Conservation (phyloP, 805 yeast genomes). For the Starmerella ratchasimensis region DNA sequence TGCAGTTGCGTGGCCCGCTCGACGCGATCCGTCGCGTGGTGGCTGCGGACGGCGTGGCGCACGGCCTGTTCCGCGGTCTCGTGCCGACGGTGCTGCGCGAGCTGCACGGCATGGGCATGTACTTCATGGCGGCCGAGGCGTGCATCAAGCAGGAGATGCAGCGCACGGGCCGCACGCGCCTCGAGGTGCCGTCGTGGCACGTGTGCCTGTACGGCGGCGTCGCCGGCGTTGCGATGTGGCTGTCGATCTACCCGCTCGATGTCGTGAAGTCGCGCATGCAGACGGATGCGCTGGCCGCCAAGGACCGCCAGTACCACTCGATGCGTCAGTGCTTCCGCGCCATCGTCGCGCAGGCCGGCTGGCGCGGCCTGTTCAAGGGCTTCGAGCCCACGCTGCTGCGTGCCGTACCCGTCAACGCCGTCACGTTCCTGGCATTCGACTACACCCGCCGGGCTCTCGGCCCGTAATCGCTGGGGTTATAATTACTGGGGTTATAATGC, state of each 20-base stretch:
- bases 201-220: slow-evolving; percentile 78
- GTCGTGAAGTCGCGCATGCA: slow-evolving; percentile 84
- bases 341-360: slow-evolving; percentile 32
- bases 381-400: slow-evolving; percentile 83
- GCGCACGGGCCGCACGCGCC: slow-evolving; percentile 36
- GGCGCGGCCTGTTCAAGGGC: slow-evolving; percentile 69
- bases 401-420: slow-evolving; percentile 98
- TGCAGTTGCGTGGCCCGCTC: slow-evolving; percentile 57
- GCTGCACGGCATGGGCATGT: slow-evolving; percentile 70
- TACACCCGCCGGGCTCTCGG: slow-evolving; percentile 41
- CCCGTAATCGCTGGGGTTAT: too few species aligned
- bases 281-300: slow-evolving; percentile 47
- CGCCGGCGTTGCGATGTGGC: slow-evolving; percentile 87
- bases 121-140: slow-evolving; percentile 84
- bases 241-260: slow-evolving; percentile 73
- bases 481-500: too few species aligned
- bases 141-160: slow-evolving; percentile 54
- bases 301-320: slow-evolving; percentile 44
- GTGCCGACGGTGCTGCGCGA: slow-evolving; percentile 76
- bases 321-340: slow-evolving; percentile 45
- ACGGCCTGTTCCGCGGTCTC: slow-evolving; percentile 66
- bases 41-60: slow-evolving; percentile 36
- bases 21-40: slow-evolving; percentile 53
- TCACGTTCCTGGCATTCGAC: slow-evolving; percentile 90
- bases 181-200: slow-evolving; percentile 77